These are phyloP conservation scores for Taiozyma sp. DNA, from an alignment of 1,139 yeast species.

Conservation along the genomic window DNA sequence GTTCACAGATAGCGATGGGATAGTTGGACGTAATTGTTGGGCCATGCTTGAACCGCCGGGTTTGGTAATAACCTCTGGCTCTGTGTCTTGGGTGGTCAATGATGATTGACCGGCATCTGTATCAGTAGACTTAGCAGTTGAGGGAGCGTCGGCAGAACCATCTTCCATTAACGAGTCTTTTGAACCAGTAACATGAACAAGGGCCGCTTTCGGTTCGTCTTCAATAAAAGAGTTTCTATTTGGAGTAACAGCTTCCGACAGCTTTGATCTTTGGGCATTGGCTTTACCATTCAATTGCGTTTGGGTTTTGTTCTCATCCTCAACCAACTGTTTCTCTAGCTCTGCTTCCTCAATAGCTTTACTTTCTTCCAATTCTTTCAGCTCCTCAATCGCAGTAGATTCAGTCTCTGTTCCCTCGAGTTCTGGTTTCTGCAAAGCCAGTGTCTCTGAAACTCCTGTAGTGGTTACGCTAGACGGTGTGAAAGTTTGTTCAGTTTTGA, in stretches of 20 bases:
- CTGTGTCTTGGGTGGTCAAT: conserved; percentile 16
- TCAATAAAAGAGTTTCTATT: neutral
- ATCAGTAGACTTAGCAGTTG: conserved; percentile 22
- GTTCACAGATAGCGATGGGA: conserved; percentile 13
- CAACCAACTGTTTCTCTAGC: neutral
- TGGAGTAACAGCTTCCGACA: neutral
- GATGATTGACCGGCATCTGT: conserved; percentile 17
- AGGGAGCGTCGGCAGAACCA: conserved; percentile 17
- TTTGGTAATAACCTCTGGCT: conserved; percentile 1
- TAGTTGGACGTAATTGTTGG: conserved; percentile 22
- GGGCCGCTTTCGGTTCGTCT: neutral
- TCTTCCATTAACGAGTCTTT: neutral
- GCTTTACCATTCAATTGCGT: neutral
- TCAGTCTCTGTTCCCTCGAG: neutral
- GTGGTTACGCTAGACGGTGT: neutral
- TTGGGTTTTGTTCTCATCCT: conserved; percentile 1
- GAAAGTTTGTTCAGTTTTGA: neutral
- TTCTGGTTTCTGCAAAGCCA: neutral
- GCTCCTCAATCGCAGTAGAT: neutral
- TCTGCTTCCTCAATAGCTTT: conserved; percentile 1
- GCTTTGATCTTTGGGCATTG: conserved; percentile 1
- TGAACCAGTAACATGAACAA: neutral
- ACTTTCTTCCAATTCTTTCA: neutral
- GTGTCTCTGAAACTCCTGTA: neutral
- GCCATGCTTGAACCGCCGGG: conserved; percentile 17